Percentiles rank a stretch among this genome's conserved stretches.
These are phyloP conservation scores for Stentor coeruleus DNA, from an alignment of 73 alveolate species.

Conservation along the genomic window DNA sequence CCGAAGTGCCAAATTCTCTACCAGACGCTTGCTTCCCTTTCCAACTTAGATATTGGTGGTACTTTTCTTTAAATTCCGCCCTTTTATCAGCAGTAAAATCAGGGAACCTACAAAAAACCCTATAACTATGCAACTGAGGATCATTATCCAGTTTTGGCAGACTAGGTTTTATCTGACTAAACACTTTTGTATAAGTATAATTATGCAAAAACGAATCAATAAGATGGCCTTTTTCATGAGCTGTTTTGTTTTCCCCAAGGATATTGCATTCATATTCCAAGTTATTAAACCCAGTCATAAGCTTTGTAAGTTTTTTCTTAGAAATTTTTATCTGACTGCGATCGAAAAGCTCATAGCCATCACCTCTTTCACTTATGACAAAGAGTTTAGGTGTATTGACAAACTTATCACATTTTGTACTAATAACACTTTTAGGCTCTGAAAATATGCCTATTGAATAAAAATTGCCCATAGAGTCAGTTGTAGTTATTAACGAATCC, in stretches of 20 bases:
- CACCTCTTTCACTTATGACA: neutral
- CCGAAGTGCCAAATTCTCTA: neutral
- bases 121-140: neutral
- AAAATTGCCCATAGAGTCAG: conserved; percentile 80
- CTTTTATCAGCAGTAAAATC: neutral
- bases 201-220: neutral
- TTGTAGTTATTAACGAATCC: too few relatives aligned
- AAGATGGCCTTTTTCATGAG: neutral
- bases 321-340: neutral
- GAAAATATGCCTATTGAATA: conserved; percentile 32
- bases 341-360: neutral
- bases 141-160: neutral
- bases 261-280: conserved; percentile 46
- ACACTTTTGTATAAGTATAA: neutral
- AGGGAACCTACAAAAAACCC: neutral
- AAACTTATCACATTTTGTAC: neutral
- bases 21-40: neutral
- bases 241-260: neutral
- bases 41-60: neutral
- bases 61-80: neutral
- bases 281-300: too few relatives aligned
- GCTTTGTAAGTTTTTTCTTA: neutral
- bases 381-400: neutral
- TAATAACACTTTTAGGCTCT: neutral
- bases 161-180: neutral